These are phyloP conservation scores for Metschnikowia colocasiae DNA, from an alignment of 805 yeast species.

Conservation along the genomic window DNA sequence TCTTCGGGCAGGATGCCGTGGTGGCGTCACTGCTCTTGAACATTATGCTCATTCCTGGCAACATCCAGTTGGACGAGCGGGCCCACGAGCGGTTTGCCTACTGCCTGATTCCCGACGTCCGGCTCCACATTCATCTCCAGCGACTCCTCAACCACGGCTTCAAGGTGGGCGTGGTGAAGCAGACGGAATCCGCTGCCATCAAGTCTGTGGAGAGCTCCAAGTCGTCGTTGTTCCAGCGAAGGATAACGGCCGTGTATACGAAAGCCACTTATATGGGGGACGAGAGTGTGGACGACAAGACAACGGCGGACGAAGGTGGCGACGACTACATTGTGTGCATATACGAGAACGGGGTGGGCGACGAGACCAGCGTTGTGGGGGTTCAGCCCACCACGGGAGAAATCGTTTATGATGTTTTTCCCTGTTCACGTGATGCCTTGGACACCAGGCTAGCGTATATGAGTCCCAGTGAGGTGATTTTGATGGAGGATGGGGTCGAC, in stretches of 20 bases:
- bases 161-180: slow-evolving; percentile 86
- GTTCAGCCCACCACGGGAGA: slow-evolving; percentile 75
- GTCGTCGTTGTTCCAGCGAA: slow-evolving; percentile 57
- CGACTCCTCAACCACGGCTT: slow-evolving; percentile 66
- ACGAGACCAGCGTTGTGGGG: slow-evolving; percentile 46
- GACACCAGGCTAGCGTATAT: slow-evolving; percentile 73
- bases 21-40: slow-evolving; percentile 62
- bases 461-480: slow-evolving; percentile 71
- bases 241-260: slow-evolving; percentile 70
- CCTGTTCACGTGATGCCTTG: slow-evolving; percentile 61
- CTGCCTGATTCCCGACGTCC: slow-evolving; percentile 77
- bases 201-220: slow-evolving; percentile 53
- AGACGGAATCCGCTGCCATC: slow-evolving; percentile 74
- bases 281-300: slow-evolving; percentile 20
- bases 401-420: slow-evolving; percentile 65
- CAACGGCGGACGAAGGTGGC: background rate
- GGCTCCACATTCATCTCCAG: slow-evolving; percentile 73
- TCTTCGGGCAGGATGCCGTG: slow-evolving; percentile 81
- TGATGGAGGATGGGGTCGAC: slow-evolving; percentile 43
- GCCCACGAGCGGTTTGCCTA: slow-evolving; percentile 63
- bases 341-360: slow-evolving; percentile 19
- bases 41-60: slow-evolving; percentile 72
- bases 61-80: slow-evolving; percentile 49
- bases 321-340: slow-evolving; percentile 47
- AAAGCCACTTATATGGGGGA: slow-evolving; percentile 79